Base-by-base conservation (phyloP, 192 early-diverging fungal genomes). In the Coemansia asiatica region DNA sequence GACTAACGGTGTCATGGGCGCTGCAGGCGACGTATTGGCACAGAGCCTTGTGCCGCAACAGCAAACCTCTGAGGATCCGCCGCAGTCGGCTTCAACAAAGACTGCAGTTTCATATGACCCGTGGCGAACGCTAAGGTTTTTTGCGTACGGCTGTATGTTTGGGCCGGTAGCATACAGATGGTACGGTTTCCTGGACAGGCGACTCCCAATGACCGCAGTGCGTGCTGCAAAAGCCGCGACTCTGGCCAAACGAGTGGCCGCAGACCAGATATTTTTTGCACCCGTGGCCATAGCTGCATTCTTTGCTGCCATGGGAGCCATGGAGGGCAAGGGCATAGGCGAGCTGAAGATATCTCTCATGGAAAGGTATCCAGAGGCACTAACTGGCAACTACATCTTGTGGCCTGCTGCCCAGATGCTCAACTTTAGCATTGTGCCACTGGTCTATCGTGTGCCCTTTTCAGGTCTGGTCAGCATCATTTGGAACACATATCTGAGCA, bases 381-480 rank as follows among this genome's bases (percentile, higher is more conserved):
- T 75, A 51, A 53, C 29, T 0, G 66, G 72, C 3, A 75, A 75
- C 53, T 75, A 75, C 22, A 58, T 63, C 1, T 47, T 90, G 2
- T 91, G 90, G 90, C 90, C 90, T n/a, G 60, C 84, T 6, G 88
- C 87, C 5, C 90, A 91, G 64, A 57, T 86, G 19, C 63, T 91
- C 10, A 91, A 91, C 69, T 91, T 91, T 68, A 77, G 81, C 58
- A 82, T 88, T 50, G 76, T 89, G 49, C 90, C 90, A 5, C 68
- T 91, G 35, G 63, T 75, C 13, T 87, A 84, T 63, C 80, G 87
- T 16, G 71, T 90, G 25, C 90, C 90, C 4, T 88, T 91, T 68
- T 85, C 86, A 16, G 85, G 87, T 61, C 66, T 79, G n/a, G 72
- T 89, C 25, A 86, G 88, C 31, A 74, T 91, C 21, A 50, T 86